Conservation (phyloP, 2,329 filamentous ascomycete genomes). For the Allantophomopsis lycopodina region DNA sequence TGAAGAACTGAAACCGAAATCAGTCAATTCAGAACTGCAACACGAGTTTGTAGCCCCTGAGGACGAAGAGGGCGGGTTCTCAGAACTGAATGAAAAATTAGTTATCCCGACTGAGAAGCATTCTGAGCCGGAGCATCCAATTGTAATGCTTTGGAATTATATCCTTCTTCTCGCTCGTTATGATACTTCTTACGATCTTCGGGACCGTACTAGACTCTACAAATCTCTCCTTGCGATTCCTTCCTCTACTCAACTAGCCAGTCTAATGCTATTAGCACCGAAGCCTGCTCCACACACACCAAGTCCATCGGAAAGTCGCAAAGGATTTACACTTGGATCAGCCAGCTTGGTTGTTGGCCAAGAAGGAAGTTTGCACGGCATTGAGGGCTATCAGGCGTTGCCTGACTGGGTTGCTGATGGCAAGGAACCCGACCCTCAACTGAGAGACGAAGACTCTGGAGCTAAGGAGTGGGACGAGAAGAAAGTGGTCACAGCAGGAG, state of each 20-base stretch:
- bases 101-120: conserved; percentile 8
- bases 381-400: conserved; percentile 66
- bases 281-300: conserved; percentile 88
- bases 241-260: conserved; percentile 66
- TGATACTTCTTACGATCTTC: conserved; percentile 87
- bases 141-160: conserved; percentile 73
- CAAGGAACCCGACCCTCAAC: conserved; percentile 60
- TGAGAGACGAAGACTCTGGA: conserved; percentile 46
- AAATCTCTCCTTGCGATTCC: conserved; percentile 70
- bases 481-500: conserved; percentile 39
- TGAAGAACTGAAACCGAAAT: conserved; percentile 14
- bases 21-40: conserved; percentile 7
- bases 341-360: conserved; percentile 74
- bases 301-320: conserved; percentile 74
- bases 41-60: conserved; percentile 9
- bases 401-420: conserved; percentile 78
- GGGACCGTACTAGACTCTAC: conserved; percentile 82
- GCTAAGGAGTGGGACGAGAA: conserved; percentile 23
- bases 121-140: conserved; percentile 40
- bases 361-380: conserved; percentile 56
- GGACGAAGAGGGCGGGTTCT: conserved; percentile 11
- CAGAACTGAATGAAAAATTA: conserved; percentile 7
- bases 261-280: conserved; percentile 78
- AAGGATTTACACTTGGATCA: conserved; percentile 67
- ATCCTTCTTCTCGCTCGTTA: conserved; percentile 76